Percentiles rank a stretch among this genome's conserved stretches.
Evolutionary conservation across 2,329 filamentous ascomycete genomes (phyloP).

Genomic region (Aspergillus nomiae): DNA sequence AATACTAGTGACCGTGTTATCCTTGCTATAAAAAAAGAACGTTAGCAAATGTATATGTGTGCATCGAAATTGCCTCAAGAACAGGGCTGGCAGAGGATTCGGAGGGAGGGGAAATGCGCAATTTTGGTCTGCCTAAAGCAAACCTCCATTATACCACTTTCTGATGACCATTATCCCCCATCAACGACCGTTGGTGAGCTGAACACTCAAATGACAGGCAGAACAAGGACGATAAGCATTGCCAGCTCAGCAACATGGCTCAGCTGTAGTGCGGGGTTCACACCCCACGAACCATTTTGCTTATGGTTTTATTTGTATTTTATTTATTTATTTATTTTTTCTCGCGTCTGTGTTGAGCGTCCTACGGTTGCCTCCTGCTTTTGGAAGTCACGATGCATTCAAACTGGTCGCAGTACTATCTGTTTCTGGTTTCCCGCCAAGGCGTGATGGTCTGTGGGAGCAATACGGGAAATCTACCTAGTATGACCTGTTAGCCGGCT

Average conservation of each 20-base stretch:
- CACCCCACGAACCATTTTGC: conserved; percentile 8
- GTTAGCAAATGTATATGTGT: background rate
- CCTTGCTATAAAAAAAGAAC: background rate
- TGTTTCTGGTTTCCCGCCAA: conserved; percentile 1
- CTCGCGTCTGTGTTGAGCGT: background rate
- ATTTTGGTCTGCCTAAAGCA: background rate
- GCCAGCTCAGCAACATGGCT: conserved; percentile 20
- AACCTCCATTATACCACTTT: background rate
- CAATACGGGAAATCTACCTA: background rate
- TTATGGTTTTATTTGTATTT: background rate
- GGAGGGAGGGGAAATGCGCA: background rate
- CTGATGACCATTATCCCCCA: background rate
- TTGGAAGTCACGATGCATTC: conserved; percentile 1
- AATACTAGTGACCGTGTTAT: background rate
- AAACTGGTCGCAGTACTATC: background rate
- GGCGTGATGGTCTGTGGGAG: background rate
- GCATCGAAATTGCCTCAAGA: background rate
- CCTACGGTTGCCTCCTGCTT: conserved; percentile 9
- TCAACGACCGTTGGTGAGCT: conserved; percentile 12
- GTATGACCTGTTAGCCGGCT: background rate
- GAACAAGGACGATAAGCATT: conserved; percentile 12
- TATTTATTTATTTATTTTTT: background rate
- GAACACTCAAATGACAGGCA: conserved; percentile 14
- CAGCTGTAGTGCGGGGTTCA: conserved; percentile 20
- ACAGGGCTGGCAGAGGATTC: background rate